Conservation (phyloP, 2,329 filamentous ascomycete species). For the Fusarium sp. region DNA sequence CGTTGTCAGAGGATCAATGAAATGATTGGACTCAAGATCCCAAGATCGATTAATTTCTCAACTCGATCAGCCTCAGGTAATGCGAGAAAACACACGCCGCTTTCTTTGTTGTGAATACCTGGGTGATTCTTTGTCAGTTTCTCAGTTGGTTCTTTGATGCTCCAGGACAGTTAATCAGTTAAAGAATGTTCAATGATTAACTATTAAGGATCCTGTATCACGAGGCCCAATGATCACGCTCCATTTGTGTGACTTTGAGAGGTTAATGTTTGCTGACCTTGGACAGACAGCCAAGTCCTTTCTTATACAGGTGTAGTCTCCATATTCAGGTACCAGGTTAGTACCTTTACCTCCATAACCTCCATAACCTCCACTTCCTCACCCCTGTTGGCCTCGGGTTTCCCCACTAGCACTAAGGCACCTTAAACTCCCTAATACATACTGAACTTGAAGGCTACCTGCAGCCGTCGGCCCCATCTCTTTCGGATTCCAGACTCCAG, state of each 20-base stretch:
- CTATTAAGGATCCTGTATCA: neutral
- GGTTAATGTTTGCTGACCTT: neutral
- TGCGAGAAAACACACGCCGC: neutral
- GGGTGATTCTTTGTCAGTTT: neutral
- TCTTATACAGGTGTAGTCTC: neutral
- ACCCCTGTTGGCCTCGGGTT: conserved; percentile 12
- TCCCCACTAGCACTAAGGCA: conserved; percentile 4
- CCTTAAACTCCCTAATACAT: neutral
- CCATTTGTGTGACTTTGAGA: neutral
- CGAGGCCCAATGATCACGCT: neutral
- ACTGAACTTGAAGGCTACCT: neutral
- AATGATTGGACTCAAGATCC: neutral
- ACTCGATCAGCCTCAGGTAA: neutral
- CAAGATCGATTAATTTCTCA: neutral
- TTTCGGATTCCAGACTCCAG: conserved; percentile 28
- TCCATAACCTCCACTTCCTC: conserved; percentile 3
- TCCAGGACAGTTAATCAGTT: neutral
- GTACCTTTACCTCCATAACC: neutral
- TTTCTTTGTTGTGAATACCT: neutral
- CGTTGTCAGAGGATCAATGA: neutral
- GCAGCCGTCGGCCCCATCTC: conserved; percentile 17
- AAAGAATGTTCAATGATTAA: neutral
- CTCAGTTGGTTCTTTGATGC: neutral
- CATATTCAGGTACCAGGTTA: neutral
- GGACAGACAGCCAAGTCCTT: neutral